These are phyloP conservation scores for Carex parvula DNA, from an alignment of 176 grass and related monocot species.

Conservation along the genomic window DNA sequence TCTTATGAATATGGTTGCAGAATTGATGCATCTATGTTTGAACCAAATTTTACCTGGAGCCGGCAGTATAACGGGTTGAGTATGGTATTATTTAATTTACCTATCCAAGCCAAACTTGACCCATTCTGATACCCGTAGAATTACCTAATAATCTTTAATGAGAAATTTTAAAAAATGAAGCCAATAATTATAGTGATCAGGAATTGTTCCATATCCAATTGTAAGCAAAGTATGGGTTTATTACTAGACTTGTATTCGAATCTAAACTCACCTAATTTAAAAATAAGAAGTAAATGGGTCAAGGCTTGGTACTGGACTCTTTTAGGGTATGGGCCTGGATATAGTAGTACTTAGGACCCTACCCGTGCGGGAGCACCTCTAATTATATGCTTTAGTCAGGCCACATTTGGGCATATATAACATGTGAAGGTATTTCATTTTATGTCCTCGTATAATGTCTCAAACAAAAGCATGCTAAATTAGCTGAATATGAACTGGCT, in stretches of 20 bases:
- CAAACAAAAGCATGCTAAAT: neutral
- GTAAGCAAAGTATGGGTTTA: too few species aligned
- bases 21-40: neutral
- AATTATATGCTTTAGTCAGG: neutral
- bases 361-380: neutral
- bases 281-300: too few species aligned
- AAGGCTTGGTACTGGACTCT: too few species aligned
- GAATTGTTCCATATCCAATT: too few species aligned
- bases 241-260: too few species aligned
- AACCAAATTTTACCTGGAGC: neutral
- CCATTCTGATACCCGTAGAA: neutral
- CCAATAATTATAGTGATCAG: too few species aligned
- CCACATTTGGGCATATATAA: neutral
- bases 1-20: neutral
- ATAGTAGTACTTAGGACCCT: too few species aligned
- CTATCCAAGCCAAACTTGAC: neutral
- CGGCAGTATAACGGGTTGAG: neutral
- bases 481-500: neutral
- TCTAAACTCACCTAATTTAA: too few species aligned
- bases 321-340: too few species aligned
- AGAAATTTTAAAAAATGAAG: too few species aligned
- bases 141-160: neutral
- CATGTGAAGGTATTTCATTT: too few species aligned
- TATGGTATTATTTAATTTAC: neutral
- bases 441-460: neutral